These are phyloP conservation scores for Mortierella hygrophila DNA, from an alignment of 192 early-diverging fungal species.

Conservation along the genomic window DNA sequence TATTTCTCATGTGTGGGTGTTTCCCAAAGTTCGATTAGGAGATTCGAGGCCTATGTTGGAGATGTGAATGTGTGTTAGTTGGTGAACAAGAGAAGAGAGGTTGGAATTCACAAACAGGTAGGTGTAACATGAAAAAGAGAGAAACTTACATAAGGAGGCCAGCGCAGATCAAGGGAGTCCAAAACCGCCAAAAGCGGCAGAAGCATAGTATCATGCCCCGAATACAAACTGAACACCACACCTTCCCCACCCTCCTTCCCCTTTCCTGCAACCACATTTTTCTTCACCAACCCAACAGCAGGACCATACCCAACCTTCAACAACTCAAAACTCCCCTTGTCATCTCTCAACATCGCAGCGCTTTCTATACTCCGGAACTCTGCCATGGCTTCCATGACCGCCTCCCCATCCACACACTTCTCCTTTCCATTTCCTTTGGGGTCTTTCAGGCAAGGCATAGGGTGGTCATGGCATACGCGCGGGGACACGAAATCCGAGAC, in stretches of 20 bases:
- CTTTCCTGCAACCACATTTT: background rate
- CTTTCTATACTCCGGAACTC: background rate
- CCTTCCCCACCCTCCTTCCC: background rate
- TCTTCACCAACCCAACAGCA: background rate
- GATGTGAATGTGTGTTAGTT: background rate
- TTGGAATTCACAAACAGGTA: background rate
- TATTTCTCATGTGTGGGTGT: slow-evolving; percentile 9
- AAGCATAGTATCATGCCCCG: slow-evolving; percentile 30
- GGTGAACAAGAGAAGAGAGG: background rate
- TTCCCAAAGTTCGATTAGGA: slow-evolving; percentile 28
- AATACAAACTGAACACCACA: slow-evolving; percentile 11
- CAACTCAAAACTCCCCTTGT: background rate
- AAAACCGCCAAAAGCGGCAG: slow-evolving; percentile 21
- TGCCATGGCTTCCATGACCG: background rate
- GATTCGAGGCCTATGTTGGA: slow-evolving; percentile 19
- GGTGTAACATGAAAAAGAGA: background rate
- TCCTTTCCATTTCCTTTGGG: background rate
- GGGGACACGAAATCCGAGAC: slow-evolving; percentile 1
- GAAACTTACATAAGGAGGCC: slow-evolving; percentile 36
- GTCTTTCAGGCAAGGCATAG: slow-evolving; percentile 6
- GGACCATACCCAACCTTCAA: slow-evolving; percentile 30
- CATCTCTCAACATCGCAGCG: slow-evolving; percentile 12
- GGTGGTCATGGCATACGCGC: slow-evolving; percentile 13
- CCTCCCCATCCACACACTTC: background rate
- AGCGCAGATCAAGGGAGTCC: slow-evolving; percentile 19